Conservation (phyloP, 768 basidiomycete genomes). For the Pilatotrama ljubarskyi region DNA sequence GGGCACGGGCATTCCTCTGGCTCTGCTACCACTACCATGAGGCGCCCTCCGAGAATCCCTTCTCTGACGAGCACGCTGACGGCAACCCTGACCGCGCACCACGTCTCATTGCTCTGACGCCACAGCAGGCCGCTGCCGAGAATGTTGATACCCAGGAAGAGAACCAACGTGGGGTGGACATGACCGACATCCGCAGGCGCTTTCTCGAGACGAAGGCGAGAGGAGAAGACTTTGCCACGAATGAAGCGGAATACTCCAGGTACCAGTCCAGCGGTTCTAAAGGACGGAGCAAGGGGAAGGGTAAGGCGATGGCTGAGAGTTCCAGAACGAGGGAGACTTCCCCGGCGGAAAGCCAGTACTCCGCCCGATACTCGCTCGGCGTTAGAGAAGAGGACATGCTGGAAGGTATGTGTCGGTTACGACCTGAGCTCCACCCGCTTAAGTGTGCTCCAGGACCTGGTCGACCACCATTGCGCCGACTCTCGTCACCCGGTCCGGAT, state of each 20-base stretch:
- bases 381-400: conserved; percentile 13
- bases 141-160: conserved; percentile 48
- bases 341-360: conserved; percentile 19
- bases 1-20: conserved; percentile 49
- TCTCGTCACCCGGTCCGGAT: conserved; percentile 10
- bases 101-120: conserved; percentile 29
- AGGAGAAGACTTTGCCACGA: conserved; percentile 17
- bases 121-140: conserved; percentile 37
- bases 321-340: conserved; percentile 17
- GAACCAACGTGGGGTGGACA: conserved; percentile 39
- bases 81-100: conserved; percentile 32
- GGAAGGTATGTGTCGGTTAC: conserved; percentile 15
- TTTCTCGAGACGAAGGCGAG: conserved; percentile 37
- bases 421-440: background rate
- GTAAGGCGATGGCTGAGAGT: background rate
- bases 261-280: background rate
- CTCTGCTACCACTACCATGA: conserved; percentile 51
- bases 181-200: conserved; percentile 39
- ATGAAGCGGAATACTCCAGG: conserved; percentile 9
- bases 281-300: conserved; percentile 13
- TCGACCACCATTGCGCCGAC: conserved; percentile 14
- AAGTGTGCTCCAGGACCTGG: conserved; percentile 4
- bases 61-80: conserved; percentile 34
- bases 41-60: conserved; percentile 37
- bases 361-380: conserved; percentile 3